These are phyloP conservation scores for Talaromyces sp. DNA, from an alignment of 2,329 filamentous ascomycete species.

Conservation along the genomic window DNA sequence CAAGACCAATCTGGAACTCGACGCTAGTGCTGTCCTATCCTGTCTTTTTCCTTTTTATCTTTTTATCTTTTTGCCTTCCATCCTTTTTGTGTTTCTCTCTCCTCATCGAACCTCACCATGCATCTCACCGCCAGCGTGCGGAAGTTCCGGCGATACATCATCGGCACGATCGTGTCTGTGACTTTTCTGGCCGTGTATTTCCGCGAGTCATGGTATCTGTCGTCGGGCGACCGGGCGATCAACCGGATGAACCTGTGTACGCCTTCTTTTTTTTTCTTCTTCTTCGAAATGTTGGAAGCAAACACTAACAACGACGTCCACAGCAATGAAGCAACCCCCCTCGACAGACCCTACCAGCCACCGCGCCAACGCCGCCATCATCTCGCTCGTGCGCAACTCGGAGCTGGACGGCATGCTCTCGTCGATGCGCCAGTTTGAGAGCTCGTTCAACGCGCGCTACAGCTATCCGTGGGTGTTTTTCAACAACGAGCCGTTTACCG, in stretches of 20 bases:
- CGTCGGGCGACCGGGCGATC: slow-evolving; percentile 11
- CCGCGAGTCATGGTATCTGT: slow-evolving; percentile 9
- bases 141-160: slow-evolving; percentile 7
- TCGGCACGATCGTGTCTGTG: background rate
- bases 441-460: slow-evolving; percentile 97
- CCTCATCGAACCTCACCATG: background rate
- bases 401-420: slow-evolving; percentile 79
- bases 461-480: slow-evolving; percentile 99
- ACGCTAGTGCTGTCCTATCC: background rate
- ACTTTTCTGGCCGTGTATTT: slow-evolving; percentile 6
- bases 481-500: slow-evolving; percentile 91
- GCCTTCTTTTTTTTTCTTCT: background rate
- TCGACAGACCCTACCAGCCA: slow-evolving; percentile 5
- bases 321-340: slow-evolving; percentile 10
- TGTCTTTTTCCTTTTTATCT: background rate
- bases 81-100: background rate
- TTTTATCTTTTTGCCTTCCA: background rate
- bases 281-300: background rate
- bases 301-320: background rate
- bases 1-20: background rate
- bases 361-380: slow-evolving; percentile 86
- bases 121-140: background rate
- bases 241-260: slow-evolving; percentile 10
- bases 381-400: slow-evolving; percentile 87
- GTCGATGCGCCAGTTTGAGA: slow-evolving; percentile 85